A percentile compares a stretch with the other conserved stretches of the same genome.
These are phyloP conservation scores for Mycena citricolor DNA, from an alignment of 1,284 basidiomycete genomes.

Conservation along the genomic window DNA sequence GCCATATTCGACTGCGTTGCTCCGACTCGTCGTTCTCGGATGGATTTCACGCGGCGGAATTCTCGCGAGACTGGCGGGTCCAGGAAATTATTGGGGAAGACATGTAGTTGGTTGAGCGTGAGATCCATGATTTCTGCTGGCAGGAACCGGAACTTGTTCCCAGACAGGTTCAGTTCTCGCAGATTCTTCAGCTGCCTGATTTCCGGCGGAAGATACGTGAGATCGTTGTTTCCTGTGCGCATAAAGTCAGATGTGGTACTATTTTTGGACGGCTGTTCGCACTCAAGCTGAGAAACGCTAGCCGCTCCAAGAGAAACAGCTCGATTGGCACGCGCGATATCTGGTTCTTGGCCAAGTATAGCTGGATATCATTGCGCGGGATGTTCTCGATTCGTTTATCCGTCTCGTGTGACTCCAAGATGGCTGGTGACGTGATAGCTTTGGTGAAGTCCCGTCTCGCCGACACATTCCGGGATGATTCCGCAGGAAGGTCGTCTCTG, in stretches of 20 bases:
- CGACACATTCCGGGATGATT: neutral
- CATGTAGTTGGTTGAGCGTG: constrained; percentile 43
- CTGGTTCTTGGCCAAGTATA: constrained; percentile 48
- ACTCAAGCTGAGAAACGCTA: constrained; percentile 61
- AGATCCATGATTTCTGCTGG: constrained; percentile 65
- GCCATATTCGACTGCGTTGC: no score
- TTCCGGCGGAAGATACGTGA: constrained; percentile 64
- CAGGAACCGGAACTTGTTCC: constrained; percentile 58
- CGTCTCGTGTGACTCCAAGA: constrained; percentile 1
- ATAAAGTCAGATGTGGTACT: neutral
- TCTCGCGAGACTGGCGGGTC: constrained; percentile 6
- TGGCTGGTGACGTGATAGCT: constrained; percentile 10
- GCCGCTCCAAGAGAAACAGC: constrained; percentile 48
- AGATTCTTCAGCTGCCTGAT: constrained; percentile 56
- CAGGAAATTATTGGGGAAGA: constrained; percentile 59
- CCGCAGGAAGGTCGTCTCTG: neutral
- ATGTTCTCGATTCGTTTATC: constrained; percentile 6
- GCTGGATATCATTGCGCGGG: constrained; percentile 38
- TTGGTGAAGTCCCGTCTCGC: constrained; percentile 7
- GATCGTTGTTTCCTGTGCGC: constrained; percentile 51
- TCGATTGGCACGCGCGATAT: constrained; percentile 50
- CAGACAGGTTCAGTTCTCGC: constrained; percentile 58
- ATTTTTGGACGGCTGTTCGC: constrained; percentile 28
- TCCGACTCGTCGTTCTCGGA: constrained; percentile 1
- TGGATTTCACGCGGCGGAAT: neutral